phyloP scores from a whole-genome alignment of 768 basidiomycete species.

The Rhodosporidiobolus odoratus region DNA sequence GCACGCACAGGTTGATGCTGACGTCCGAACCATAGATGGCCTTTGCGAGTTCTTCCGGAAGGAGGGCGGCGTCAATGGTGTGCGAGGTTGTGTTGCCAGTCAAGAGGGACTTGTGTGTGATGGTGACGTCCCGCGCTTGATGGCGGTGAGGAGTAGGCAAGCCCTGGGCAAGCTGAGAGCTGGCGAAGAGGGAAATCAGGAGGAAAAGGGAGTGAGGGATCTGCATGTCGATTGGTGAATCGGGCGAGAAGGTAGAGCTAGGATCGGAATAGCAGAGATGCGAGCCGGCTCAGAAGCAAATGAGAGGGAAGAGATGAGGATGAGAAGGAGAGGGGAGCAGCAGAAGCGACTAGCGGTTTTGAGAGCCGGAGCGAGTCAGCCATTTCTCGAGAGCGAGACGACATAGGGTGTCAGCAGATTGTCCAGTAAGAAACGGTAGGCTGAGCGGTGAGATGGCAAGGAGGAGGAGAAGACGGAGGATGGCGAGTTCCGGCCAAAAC shows the following conservation, averaged over 20 bases:
- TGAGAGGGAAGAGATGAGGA: background rate
- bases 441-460: background rate
- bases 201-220: conserved; percentile 10
- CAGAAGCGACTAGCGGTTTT: background rate
- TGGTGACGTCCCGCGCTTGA: conserved; percentile 26
- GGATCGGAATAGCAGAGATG: background rate
- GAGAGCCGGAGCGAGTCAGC: background rate
- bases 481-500: background rate
- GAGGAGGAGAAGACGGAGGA: conserved; percentile 4
- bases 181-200: conserved; percentile 6
- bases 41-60: conserved; percentile 16
- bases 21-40: conserved; percentile 33
- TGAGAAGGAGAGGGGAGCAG: background rate
- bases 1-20: conserved; percentile 39
- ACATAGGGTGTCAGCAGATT: background rate
- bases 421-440: background rate
- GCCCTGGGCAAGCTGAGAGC: background rate
- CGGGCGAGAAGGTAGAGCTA: background rate
- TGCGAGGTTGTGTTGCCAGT: conserved; percentile 25
- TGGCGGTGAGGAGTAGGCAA: background rate
- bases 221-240: conserved; percentile 12
- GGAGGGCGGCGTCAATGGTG: conserved; percentile 20
- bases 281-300: background rate
- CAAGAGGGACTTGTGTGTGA: conserved; percentile 30
- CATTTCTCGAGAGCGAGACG: background rate